Conservation (phyloP, 306 rosid species). For the Pyrus bretschneideri region DNA sequence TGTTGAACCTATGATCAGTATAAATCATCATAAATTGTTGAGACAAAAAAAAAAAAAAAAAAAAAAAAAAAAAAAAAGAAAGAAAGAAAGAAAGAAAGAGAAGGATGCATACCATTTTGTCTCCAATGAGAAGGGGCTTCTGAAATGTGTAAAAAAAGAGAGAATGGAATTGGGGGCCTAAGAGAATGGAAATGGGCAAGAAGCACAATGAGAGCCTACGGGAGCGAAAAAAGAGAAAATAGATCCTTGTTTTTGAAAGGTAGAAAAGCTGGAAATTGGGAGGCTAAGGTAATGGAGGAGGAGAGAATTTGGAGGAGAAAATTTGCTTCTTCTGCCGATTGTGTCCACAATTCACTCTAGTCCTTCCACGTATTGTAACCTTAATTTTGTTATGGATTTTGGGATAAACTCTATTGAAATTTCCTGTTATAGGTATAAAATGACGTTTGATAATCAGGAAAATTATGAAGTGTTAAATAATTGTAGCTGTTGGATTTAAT, state of each 20-base stretch:
- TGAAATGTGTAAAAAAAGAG: slow-evolving; percentile 33
- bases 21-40: not conserved
- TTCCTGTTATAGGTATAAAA: not conserved
- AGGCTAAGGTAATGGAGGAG: slow-evolving; percentile 30
- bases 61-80: no score
- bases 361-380: slow-evolving; percentile 19
- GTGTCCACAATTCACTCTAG: slow-evolving; percentile 24
- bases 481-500: not conserved
- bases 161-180: slow-evolving; percentile 5
- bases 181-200: slow-evolving; percentile 35
- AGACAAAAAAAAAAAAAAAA: not conserved
- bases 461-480: not conserved
- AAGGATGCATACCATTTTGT: slow-evolving; percentile 53
- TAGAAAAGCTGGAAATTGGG: slow-evolving; percentile 22
- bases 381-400: not conserved
- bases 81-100: not conserved
- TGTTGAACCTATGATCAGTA: not conserved
- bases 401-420: not conserved
- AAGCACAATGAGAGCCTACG: slow-evolving; percentile 21
- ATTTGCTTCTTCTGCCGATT: slow-evolving; percentile 11
- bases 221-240: slow-evolving; percentile 26
- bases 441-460: not conserved
- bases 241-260: slow-evolving; percentile 71
- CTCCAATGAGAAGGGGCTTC: slow-evolving; percentile 52
- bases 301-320: slow-evolving; percentile 29